These are phyloP conservation scores for Ustilago tritici DNA, from an alignment of 1,284 basidiomycete species.

Conservation along the genomic window DNA sequence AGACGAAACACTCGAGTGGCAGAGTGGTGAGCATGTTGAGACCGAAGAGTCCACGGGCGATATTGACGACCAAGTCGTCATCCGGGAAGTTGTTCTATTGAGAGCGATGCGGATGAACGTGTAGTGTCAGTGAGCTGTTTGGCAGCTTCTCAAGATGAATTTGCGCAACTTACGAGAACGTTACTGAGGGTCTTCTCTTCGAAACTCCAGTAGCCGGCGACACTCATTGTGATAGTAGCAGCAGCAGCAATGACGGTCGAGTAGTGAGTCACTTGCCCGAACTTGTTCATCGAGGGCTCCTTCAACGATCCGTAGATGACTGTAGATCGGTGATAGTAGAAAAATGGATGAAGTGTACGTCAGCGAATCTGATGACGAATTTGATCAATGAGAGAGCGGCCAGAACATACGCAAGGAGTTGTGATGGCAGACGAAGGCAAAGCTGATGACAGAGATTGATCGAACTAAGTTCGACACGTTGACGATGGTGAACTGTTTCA, in stretches of 20 bases:
- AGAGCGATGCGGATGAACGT: neutral
- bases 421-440: constrained; percentile 69
- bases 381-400: neutral
- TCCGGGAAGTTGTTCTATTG: constrained; percentile 66
- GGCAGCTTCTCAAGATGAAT: neutral
- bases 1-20: constrained; percentile 91
- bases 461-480: constrained; percentile 74
- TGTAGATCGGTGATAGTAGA: neutral
- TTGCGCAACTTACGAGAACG: constrained; percentile 39
- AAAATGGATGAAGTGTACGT: neutral
- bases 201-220: constrained; percentile 93
- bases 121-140: neutral
- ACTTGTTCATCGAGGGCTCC: constrained; percentile 93
- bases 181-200: constrained; percentile 85
- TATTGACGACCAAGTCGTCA: constrained; percentile 72
- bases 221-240: constrained; percentile 75
- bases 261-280: constrained; percentile 87
- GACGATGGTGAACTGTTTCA: constrained; percentile 81
- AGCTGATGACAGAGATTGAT: constrained; percentile 68
- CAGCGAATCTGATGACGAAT: neutral
- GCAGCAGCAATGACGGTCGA: constrained; percentile 66
- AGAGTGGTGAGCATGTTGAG: constrained; percentile 98
- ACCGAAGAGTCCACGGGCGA: constrained; percentile 94
- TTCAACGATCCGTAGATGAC: constrained; percentile 89
- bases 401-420: constrained; percentile 59